Base-by-base conservation (phyloP, 352 stramenopile species). In the Phytophthora palmivora region DNA sequence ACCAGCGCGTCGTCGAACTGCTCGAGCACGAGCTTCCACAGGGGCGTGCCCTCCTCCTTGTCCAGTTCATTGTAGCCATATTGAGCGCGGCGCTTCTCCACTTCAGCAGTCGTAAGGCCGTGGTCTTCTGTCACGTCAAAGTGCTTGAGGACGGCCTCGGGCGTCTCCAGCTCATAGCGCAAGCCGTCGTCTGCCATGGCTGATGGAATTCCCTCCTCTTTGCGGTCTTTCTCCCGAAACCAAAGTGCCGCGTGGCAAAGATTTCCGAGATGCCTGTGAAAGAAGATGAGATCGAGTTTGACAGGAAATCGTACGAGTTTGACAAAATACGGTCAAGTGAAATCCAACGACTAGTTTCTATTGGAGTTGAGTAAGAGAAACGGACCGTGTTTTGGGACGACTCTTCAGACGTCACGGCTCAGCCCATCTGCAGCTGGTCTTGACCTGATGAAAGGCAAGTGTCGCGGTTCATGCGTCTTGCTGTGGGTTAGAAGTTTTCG, bases 1-100 rank as follows among this genome's bases (percentile, higher is more conserved):
- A 99, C 96, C 3, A 99, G 80, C 37, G 94, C 91, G 76, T 99
- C 98, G 74, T 99, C 92, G 80, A 99, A 99, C 80, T 99, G 97
- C 78, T 99, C 96, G 26, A 99, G 69, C 66, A 99, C 95, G 7
- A 99, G 82, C 80, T 97, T 94, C 92, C 89, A 98, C 30, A 97
- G 70, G 21, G 91, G 87, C 58, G 87, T 97, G 38, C 71, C 76
- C 38, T 96, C 86, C 65, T 97, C 89, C 72, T 97, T 96, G 54
- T 90, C 88, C 41, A 97, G 73, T 61, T 96, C 92, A 49, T 98
- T 97, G 58, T 68, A 95, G 54, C 92, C 92, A 55, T 87, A 76
- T 30, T 57, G 30, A 2, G 73, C 70, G 50, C 81, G 87, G 37
- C 76, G 75, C 60, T 84, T 79, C 41, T 78, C 72, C 28, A 94